Evolutionary conservation across 495 filamentous ascomycete genomes (phyloP).

Genomic region (Penicillium waksmanii): DNA sequence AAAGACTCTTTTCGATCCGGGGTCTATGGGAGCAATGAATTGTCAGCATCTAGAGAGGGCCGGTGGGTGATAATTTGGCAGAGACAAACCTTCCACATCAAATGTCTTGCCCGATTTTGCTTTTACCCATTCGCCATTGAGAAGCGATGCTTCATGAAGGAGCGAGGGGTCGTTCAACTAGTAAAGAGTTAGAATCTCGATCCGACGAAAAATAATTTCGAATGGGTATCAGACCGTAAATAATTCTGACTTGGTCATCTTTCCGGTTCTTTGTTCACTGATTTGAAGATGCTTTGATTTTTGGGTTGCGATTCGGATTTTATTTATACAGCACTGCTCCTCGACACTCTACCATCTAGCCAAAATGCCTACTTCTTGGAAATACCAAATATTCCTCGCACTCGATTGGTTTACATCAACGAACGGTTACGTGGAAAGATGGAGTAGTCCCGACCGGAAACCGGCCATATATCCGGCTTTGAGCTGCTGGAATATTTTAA

Average conservation of each 20-base stretch:
- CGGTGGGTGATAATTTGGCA: not conserved
- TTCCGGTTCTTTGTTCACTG: not conserved
- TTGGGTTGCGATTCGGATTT: not conserved
- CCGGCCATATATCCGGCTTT: too few species aligned
- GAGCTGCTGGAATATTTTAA: too few species aligned
- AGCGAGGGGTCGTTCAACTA: slow-evolving; percentile 11
- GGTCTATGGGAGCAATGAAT: not conserved
- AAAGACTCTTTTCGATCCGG: slow-evolving; percentile 9
- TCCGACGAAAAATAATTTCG: not conserved
- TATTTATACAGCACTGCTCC: not conserved
- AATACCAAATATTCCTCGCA: too few species aligned
- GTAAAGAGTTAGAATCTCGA: not conserved
- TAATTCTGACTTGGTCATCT: not conserved
- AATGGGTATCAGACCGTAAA: not conserved
- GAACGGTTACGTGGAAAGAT: not conserved
- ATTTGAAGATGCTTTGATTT: not conserved
- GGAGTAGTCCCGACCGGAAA: not conserved
- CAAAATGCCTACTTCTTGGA: too few species aligned
- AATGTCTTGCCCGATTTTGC: slow-evolving; percentile 10
- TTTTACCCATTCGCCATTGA: slow-evolving; percentile 15
- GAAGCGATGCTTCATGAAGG: slow-evolving; percentile 13
- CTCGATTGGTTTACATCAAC: not conserved
- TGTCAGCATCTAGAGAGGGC: not conserved
- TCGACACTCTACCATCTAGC: not conserved
- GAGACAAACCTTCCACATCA: slow-evolving; percentile 11